phyloP scores from a whole-genome alignment of 129 eudicot genomes.

The Apium graveolens region DNA sequence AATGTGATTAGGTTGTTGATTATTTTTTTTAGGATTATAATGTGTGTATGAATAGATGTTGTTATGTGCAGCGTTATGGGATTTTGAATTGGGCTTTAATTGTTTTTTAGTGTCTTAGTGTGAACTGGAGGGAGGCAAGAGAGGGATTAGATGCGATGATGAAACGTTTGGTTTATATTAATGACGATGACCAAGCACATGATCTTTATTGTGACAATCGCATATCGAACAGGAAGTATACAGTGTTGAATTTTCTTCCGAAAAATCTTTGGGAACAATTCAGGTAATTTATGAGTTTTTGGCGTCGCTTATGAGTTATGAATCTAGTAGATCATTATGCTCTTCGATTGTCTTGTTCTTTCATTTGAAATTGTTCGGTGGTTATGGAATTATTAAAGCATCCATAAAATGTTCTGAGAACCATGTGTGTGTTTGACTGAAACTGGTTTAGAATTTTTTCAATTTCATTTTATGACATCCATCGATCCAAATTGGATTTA shows the following conservation, averaged over 20 bases:
- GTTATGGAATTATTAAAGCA: background rate
- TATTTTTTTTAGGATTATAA: background rate
- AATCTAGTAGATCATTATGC: background rate
- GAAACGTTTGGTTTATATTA: slow-evolving; percentile 81
- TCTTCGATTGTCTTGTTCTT: background rate
- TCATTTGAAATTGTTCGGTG: background rate
- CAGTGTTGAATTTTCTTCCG: slow-evolving; percentile 75
- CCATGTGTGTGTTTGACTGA: background rate
- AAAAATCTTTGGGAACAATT: slow-evolving; percentile 96
- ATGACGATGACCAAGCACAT: slow-evolving; percentile 53
- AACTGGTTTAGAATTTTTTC: background rate
- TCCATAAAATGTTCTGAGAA: background rate
- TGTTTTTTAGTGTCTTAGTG: slow-evolving; percentile 8
- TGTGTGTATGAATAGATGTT: background rate
- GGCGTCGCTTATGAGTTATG: background rate
- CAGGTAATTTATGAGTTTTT: slow-evolving; percentile 42
- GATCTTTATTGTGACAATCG: slow-evolving; percentile 81
- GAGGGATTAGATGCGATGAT: slow-evolving; percentile 17
- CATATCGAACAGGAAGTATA: slow-evolving; percentile 83
- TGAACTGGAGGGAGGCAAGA: slow-evolving; percentile 10
- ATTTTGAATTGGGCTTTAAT: background rate
- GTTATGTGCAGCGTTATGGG: slow-evolving; percentile 17
- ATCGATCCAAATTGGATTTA: background rate
- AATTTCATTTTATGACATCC: background rate
- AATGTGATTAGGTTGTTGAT: background rate